Conservation (phyloP, 441 rosid species). For the Erodium chrysanthum region DNA sequence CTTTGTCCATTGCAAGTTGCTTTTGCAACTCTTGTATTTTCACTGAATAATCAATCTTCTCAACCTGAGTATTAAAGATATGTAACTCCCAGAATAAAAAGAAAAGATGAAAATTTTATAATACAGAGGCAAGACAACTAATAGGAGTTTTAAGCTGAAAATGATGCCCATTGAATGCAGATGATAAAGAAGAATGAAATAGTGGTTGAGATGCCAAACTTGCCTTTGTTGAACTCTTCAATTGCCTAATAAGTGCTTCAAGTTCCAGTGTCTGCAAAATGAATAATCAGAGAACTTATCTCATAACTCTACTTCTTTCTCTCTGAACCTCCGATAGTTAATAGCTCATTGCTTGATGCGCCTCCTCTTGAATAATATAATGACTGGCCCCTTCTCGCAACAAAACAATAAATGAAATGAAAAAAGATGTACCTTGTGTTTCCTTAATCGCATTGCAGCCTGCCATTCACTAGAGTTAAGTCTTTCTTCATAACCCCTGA, state of each 20-base stretch:
- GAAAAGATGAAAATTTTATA: slow-evolving; percentile 14
- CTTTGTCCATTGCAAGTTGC: slow-evolving; percentile 83
- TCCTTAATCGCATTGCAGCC: slow-evolving; percentile 85
- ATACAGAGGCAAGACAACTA: slow-evolving; percentile 6
- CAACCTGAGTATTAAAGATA: slow-evolving; percentile 40
- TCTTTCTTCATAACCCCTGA: slow-evolving; percentile 85
- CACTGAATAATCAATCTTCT: slow-evolving; percentile 56
- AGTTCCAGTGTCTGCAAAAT: slow-evolving; percentile 55
- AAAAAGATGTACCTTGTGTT: slow-evolving; percentile 58
- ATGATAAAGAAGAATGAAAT: background rate
- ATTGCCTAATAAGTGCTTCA: slow-evolving; percentile 60
- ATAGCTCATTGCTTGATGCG: background rate
- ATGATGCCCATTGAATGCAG: background rate
- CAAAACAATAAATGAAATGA: background rate
- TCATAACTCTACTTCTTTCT: slow-evolving; percentile 4
- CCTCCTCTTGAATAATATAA: background rate
- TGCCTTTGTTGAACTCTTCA: slow-evolving; percentile 64
- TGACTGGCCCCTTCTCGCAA: background rate
- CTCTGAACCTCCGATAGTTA: background rate
- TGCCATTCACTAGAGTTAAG: slow-evolving; percentile 92
- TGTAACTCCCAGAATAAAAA: background rate
- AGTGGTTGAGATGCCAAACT: slow-evolving; percentile 14
- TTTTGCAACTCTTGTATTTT: slow-evolving; percentile 86
- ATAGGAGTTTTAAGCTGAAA: background rate
- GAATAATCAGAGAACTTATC: slow-evolving; percentile 6